Conservation (phyloP, 116 monocot species). For the Iris pallida region DNA sequence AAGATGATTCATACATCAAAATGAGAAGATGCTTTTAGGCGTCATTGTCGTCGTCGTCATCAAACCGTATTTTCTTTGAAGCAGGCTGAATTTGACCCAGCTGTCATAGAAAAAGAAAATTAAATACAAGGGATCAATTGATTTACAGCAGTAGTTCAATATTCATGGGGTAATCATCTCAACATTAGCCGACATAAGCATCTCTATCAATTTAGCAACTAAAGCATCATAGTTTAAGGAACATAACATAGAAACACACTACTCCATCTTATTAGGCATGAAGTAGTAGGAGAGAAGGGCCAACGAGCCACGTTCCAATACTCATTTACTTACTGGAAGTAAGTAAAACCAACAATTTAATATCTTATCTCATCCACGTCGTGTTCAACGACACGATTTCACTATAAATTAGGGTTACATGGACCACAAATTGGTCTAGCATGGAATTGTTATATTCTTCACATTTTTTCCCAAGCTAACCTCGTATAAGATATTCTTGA, state of each 20-base stretch:
- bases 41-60: not conserved
- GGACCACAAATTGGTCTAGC: too few relatives aligned
- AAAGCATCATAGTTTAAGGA: too few relatives aligned
- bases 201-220: too few relatives aligned
- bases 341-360: too few relatives aligned
- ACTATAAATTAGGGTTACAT: not conserved
- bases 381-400: not conserved
- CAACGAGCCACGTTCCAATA: not conserved
- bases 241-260: too few relatives aligned
- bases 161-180: not conserved
- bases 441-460: too few relatives aligned
- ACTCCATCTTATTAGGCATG: too few relatives aligned
- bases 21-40: too few relatives aligned
- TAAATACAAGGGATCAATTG: not conserved
- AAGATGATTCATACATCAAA: too few relatives aligned
- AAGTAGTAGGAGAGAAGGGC: not conserved
- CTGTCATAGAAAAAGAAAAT: not conserved
- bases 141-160: not conserved
- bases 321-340: not conserved
- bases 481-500: too few relatives aligned
- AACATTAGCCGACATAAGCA: not conserved
- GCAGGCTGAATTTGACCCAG: slow-evolving; percentile 3
- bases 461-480: too few relatives aligned
- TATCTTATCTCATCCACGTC: too few relatives aligned
- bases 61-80: slow-evolving; percentile 11